These are phyloP conservation scores for Takakia lepidozioides DNA, from an alignment of 225 moss, liverwort and hornwort genomes.

Conservation along the genomic window DNA sequence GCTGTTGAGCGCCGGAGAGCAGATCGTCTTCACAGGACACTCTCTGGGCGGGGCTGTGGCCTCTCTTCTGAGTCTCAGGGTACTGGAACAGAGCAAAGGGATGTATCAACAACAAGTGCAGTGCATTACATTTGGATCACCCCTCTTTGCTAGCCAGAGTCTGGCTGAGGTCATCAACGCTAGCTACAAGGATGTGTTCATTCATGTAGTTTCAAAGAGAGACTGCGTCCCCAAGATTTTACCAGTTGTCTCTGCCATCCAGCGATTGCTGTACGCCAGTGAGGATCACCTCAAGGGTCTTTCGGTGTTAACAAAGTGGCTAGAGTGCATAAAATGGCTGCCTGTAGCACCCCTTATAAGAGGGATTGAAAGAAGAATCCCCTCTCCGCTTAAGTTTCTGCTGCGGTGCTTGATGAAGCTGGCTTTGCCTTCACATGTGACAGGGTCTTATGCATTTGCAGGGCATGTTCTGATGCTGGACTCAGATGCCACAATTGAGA, in stretches of 20 bases:
- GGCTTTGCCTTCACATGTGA: slow-evolving; percentile 30
- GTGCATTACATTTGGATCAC: slow-evolving; percentile 55
- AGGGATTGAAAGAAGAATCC: slow-evolving; percentile 28
- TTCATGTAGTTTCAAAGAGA: slow-evolving; percentile 39
- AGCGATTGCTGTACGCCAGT: slow-evolving; percentile 29
- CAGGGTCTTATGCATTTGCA: slow-evolving; percentile 50
- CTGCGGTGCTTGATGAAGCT: slow-evolving; percentile 43
- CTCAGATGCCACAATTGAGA: slow-evolving; percentile 16
- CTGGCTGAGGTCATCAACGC: slow-evolving; percentile 40
- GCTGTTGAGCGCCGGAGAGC: slow-evolving; percentile 69
- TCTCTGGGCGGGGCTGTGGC: slow-evolving; percentile 94
- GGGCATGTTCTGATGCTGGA: slow-evolving; percentile 52
- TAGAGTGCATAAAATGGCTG: slow-evolving; percentile 35
- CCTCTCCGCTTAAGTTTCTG: slow-evolving; percentile 28
- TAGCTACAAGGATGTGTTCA: slow-evolving; percentile 42
- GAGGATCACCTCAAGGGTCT: slow-evolving; percentile 50
- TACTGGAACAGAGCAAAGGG: slow-evolving; percentile 14
- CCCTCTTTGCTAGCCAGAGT: slow-evolving; percentile 39
- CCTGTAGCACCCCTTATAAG: slow-evolving; percentile 31
- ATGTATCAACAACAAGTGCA: slow-evolving; percentile 34
- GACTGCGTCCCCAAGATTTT: slow-evolving; percentile 48
- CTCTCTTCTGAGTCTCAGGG: slow-evolving; percentile 70
- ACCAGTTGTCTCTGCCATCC: slow-evolving; percentile 39
- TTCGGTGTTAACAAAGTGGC: slow-evolving; percentile 16
- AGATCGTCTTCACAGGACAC: slow-evolving; percentile 75